phyloP scores from a whole-genome alignment of 2,329 filamentous ascomycete species.

The Fusarium sp. region DNA sequence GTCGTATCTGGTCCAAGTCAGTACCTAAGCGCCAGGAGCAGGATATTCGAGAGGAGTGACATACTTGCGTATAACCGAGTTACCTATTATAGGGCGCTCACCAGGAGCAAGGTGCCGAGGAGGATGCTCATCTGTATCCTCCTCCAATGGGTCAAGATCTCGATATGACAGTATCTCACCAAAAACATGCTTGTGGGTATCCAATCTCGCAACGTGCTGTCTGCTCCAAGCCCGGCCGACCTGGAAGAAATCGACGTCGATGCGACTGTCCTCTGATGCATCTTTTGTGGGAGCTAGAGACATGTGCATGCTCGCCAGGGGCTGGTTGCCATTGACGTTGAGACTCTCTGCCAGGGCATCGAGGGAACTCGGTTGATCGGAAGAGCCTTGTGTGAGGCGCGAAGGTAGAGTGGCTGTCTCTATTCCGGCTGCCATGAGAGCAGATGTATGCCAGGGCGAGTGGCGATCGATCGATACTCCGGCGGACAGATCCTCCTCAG shows the following conservation, averaged over 20 bases:
- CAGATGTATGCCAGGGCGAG: conserved; percentile 84
- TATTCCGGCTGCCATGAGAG: conserved; percentile 77
- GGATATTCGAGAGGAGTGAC: neutral
- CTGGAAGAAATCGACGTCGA: conserved; percentile 50
- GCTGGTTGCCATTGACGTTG: conserved; percentile 81
- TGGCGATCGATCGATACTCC: conserved; percentile 69
- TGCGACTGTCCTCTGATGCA: conserved; percentile 45
- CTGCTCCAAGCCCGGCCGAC: conserved; percentile 37
- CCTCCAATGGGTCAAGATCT: conserved; percentile 19
- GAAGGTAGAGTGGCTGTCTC: conserved; percentile 84
- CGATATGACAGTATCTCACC: conserved; percentile 45
- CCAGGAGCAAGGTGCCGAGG: conserved; percentile 5
- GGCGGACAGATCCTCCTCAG: conserved; percentile 64
- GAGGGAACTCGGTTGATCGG: conserved; percentile 60
- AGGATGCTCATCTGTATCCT: conserved; percentile 10
- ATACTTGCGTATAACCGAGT: conserved; percentile 46
- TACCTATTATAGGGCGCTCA: conserved; percentile 43
- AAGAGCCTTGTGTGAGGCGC: conserved; percentile 66
- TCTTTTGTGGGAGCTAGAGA: conserved; percentile 58
- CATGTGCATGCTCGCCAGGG: conserved; percentile 79
- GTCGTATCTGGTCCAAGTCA: conserved; percentile 54
- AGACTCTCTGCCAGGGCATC: conserved; percentile 72
- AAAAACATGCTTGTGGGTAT: conserved; percentile 44
- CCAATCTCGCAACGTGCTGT: conserved; percentile 14
- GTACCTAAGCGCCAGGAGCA: neutral